Percentiles rank a stretch among this genome's conserved stretches.
Conservation (phyloP, 805 yeast genomes). For the Zygosaccharomyces siamensis region DNA sequence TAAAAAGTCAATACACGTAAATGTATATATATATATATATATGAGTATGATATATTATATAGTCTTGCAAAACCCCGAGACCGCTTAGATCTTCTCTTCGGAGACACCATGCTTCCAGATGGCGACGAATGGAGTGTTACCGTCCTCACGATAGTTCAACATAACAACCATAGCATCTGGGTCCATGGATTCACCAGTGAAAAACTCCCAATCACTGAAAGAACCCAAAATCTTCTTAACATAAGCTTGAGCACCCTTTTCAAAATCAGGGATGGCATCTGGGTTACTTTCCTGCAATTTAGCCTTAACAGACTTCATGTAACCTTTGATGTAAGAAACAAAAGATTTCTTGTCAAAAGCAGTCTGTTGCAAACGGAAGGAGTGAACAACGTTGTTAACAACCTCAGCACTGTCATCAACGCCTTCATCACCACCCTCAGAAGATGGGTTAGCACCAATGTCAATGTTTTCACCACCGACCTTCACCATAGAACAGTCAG, state of each 20-base stretch:
- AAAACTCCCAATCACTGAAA: conserved; percentile 99
- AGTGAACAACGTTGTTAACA: conserved; percentile 97
- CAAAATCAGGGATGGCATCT: conserved; percentile 80
- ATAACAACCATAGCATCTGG: conserved; percentile 98
- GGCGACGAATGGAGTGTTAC: conserved; percentile 93
- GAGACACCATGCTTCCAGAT: conserved; percentile 98
- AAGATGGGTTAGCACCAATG: conserved; percentile 99
- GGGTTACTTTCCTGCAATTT: conserved; percentile 85
- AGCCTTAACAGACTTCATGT: conserved; percentile 96
- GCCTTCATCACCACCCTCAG: conserved; percentile 86
- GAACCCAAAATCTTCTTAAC: conserved; percentile 92
- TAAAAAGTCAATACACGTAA: background rate
- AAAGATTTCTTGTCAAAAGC: conserved; percentile 96
- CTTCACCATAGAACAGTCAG: conserved; percentile 88
- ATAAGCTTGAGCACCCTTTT: conserved; percentile 95
- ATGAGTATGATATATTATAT: background rate
- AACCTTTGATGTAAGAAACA: conserved; percentile 94
- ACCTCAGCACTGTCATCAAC: conserved; percentile 80
- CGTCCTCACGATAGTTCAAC: conserved; percentile 99
- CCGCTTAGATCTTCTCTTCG: conserved; percentile 78
- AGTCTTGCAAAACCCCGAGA: background rate
- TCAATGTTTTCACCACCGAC: conserved; percentile 91
- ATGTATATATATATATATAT: conserved; percentile 1
- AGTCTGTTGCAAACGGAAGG: conserved; percentile 96
- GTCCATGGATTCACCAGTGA: conserved; percentile 99